These are phyloP conservation scores for Tylopilus orsonianus DNA, from an alignment of 1,284 basidiomycete species.

Conservation along the genomic window DNA sequence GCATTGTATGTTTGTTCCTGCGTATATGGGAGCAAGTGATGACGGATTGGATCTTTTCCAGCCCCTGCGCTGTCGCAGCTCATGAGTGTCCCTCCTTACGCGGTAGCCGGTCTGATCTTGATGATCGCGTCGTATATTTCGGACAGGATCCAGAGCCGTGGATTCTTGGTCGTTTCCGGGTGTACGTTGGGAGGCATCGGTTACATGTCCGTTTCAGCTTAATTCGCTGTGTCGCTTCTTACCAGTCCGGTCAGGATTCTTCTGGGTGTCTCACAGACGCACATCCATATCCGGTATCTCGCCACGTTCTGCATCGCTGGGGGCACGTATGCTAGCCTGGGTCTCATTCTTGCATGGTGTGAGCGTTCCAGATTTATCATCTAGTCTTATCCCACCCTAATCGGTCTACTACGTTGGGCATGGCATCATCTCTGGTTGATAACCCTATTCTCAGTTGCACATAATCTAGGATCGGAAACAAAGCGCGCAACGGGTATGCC, in stretches of 20 bases:
- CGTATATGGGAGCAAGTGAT: background rate
- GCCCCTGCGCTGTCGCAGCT: slow-evolving; percentile 60
- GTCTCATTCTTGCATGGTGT: slow-evolving; percentile 74
- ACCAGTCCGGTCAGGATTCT: slow-evolving; percentile 23
- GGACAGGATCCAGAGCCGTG: slow-evolving; percentile 72
- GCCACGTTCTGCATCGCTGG: slow-evolving; percentile 69
- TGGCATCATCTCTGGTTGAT: background rate
- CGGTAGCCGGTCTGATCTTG: slow-evolving; percentile 67
- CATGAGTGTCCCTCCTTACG: slow-evolving; percentile 82
- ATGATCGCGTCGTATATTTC: slow-evolving; percentile 64
- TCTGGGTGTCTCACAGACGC: slow-evolving; percentile 32
- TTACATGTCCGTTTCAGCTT: slow-evolving; percentile 40
- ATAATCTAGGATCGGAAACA: slow-evolving; percentile 76
- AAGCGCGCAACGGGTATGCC: slow-evolving; percentile 75
- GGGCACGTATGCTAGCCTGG: slow-evolving; percentile 69
- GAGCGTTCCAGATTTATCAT: slow-evolving; percentile 28
- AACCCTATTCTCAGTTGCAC: slow-evolving; percentile 46
- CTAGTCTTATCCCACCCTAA: background rate
- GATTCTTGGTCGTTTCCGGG: slow-evolving; percentile 52
- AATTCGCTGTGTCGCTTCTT: background rate
- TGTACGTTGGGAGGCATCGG: slow-evolving; percentile 58
- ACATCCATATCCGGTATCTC: slow-evolving; percentile 58
- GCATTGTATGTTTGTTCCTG: slow-evolving; percentile 41
- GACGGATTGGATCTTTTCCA: slow-evolving; percentile 18
- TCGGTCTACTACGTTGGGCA: background rate